Evolutionary conservation across 345 rosid species (phyloP).

Genomic region (Eucalyptus rudis): DNA sequence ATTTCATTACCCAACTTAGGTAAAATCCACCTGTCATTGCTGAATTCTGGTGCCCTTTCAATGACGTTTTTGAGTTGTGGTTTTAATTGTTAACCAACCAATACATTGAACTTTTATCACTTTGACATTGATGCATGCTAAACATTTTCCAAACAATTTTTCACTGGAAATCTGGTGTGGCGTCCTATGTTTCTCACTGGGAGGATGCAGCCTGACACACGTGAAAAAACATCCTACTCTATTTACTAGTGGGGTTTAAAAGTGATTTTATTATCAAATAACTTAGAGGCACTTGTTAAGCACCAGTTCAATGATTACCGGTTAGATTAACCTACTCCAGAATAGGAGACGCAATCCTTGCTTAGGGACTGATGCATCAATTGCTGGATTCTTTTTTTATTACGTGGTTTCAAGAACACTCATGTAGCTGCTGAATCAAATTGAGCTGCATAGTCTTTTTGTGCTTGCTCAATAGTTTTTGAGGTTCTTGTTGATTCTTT

Average conservation of each 20-base stretch:
- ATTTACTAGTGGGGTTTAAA: not conserved
- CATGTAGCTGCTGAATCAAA: not conserved
- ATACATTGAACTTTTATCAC: not conserved
- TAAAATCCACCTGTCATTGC: not conserved
- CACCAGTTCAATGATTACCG: not conserved
- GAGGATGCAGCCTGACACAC: not conserved
- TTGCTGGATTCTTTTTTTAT: not conserved
- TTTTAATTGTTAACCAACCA: not conserved
- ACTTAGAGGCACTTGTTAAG: not conserved
- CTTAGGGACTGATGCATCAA: not conserved
- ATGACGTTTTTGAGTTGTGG: not conserved
- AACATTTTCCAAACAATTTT: not conserved
- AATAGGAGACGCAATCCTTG: not conserved
- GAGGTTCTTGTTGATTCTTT: not conserved
- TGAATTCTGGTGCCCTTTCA: not conserved
- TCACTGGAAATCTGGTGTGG: not conserved
- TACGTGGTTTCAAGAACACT: not conserved
- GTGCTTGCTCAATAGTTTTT: not conserved
- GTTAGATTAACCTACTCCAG: not conserved
- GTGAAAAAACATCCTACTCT: not conserved
- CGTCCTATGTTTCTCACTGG: not conserved
- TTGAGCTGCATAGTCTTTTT: not conserved
- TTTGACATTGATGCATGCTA: not conserved
- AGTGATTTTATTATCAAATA: not conserved
- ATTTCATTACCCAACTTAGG: not conserved